Evolutionary conservation across 768 basidiomycete genomes (phyloP).

Genomic region (Tylopilus balloui): DNA sequence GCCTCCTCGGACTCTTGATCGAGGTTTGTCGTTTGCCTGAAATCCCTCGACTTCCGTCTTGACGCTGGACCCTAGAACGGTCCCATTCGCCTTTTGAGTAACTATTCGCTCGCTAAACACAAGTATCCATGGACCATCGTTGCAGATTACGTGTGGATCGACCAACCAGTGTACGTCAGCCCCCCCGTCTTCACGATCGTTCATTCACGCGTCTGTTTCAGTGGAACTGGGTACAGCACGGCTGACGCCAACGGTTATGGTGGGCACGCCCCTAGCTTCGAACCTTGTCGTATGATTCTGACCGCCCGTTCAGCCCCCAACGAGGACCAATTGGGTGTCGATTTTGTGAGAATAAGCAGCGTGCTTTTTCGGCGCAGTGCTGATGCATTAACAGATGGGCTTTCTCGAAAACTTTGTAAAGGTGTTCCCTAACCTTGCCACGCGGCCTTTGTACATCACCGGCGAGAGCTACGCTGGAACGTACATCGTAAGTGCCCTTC

Average conservation of each 20-base stretch:
- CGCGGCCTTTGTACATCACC: conserved; percentile 61
- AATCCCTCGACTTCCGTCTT: neutral
- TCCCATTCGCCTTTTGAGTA: conserved; percentile 50
- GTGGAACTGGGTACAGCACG: conserved; percentile 63
- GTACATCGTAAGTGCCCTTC: conserved; percentile 54
- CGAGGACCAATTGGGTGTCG: conserved; percentile 57
- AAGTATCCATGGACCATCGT: conserved; percentile 52
- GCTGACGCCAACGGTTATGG: conserved; percentile 55
- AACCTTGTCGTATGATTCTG: neutral
- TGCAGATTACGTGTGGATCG: conserved; percentile 60
- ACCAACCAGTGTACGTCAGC: conserved; percentile 53
- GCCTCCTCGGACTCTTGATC: conserved; percentile 55
- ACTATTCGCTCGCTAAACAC: conserved; percentile 48
- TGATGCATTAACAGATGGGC: conserved; percentile 45
- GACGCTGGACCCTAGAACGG: conserved; percentile 46
- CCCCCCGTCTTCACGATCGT: neutral
- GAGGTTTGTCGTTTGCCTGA: conserved; percentile 39
- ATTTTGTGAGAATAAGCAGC: conserved; percentile 34
- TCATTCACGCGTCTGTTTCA: conserved; percentile 16
- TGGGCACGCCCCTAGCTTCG: conserved; percentile 22
- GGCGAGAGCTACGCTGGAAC: conserved; percentile 74
- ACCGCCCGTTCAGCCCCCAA: conserved; percentile 38
- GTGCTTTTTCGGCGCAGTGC: neutral
- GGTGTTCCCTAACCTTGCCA: conserved; percentile 64
- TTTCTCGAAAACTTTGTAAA: conserved; percentile 68